Conservation (phyloP, 2,329 filamentous ascomycete species). For the Ophiostoma sp. region DNA sequence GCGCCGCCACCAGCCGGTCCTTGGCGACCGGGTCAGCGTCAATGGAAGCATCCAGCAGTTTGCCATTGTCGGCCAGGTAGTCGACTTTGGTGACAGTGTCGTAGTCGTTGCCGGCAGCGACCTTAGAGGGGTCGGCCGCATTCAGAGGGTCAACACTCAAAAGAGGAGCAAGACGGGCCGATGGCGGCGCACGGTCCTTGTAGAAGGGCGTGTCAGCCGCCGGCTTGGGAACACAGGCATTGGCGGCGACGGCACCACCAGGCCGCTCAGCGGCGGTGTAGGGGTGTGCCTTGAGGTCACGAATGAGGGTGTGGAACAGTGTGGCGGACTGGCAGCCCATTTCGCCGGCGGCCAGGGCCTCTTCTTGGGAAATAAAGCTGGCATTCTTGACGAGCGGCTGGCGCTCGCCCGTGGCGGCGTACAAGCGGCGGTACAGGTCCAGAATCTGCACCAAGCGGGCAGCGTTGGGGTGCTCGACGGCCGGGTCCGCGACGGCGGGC, state of each 20-base stretch:
- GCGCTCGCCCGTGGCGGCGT: conserved; percentile 48
- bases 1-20: conserved; percentile 42
- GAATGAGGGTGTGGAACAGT: conserved; percentile 43
- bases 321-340: conserved; percentile 50
- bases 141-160: conserved; percentile 43
- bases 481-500: conserved; percentile 49
- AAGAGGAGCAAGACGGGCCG: conserved; percentile 41
- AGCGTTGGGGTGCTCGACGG: conserved; percentile 49
- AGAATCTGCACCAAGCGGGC: conserved; percentile 50
- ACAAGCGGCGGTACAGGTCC: conserved; percentile 48
- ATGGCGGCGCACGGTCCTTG: conserved; percentile 37
- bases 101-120: conserved; percentile 29
- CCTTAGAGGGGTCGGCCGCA: conserved; percentile 30
- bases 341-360: conserved; percentile 49
- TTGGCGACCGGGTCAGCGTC: conserved; percentile 41
- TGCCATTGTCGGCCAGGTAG: conserved; percentile 49
- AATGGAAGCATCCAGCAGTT: conserved; percentile 45
- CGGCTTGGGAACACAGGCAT: conserved; percentile 42
- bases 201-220: conserved; percentile 38
- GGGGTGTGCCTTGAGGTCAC: conserved; percentile 37
- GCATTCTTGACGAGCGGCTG: conserved; percentile 52
- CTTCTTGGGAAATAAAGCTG: conserved; percentile 46
- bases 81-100: conserved; percentile 41
- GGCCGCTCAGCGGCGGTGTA: conserved; percentile 43
- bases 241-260: conserved; percentile 29